phyloP scores from a whole-genome alignment of 352 stramenopile genomes.

The Globisporangium yorkense region DNA sequence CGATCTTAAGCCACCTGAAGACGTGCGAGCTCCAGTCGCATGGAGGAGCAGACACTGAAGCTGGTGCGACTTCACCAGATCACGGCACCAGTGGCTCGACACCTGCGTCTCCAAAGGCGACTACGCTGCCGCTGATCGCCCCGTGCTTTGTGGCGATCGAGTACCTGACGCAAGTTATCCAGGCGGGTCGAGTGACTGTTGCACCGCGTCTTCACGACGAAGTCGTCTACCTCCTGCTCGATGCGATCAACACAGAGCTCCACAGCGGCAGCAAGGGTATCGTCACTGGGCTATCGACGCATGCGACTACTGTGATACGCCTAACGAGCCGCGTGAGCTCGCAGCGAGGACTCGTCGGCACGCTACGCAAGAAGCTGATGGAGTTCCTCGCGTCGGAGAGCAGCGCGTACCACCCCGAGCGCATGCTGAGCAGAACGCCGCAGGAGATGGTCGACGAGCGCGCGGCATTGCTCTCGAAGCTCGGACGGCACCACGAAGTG shows the following conservation, averaged over 20 bases:
- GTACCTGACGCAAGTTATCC: constrained; percentile 74
- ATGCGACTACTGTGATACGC: not conserved
- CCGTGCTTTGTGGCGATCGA: constrained; percentile 71
- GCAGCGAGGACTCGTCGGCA: constrained; percentile 49
- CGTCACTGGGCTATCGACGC: constrained; percentile 2
- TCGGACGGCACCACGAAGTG: constrained; percentile 76
- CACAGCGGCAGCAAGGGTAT: constrained; percentile 2
- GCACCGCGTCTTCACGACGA: constrained; percentile 65
- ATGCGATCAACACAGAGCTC: constrained; percentile 51
- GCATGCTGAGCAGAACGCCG: constrained; percentile 71
- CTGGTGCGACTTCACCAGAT: not conserved
- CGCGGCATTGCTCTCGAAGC: constrained; percentile 60
- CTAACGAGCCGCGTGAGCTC: constrained; percentile 53
- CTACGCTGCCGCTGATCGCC: constrained; percentile 42
- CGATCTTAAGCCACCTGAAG: constrained; percentile 65
- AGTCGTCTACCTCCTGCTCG: constrained; percentile 70
- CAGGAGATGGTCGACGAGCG: constrained; percentile 79
- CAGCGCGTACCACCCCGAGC: constrained; percentile 65
- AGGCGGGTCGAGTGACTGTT: constrained; percentile 24
- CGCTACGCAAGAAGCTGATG: constrained; percentile 58
- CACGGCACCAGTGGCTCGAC: not conserved
- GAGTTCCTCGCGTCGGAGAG: constrained; percentile 52
- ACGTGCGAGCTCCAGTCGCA: constrained; percentile 31
- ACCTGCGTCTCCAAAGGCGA: constrained; percentile 2
- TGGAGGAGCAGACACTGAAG: not conserved